Percentiles rank a stretch among this genome's conserved stretches.
Evolutionary conservation across 1,284 basidiomycete species (phyloP).

Genomic region (Puccinia polysora): DNA sequence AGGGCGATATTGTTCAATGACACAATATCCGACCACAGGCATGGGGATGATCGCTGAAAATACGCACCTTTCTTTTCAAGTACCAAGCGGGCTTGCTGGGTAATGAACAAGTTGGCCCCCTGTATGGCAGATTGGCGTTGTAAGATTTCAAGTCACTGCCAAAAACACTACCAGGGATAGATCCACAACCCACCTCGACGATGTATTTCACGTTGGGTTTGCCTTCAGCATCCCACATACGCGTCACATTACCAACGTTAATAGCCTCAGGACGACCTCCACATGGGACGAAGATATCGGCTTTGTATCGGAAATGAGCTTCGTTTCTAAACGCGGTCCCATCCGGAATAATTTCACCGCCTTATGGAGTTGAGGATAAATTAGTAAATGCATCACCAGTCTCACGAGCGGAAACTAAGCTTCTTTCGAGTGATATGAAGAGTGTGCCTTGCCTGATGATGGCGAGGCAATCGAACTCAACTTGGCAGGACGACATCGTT

Average conservation of each 20-base stretch:
- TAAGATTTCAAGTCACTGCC: too few species aligned
- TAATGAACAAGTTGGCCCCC: conserved; percentile 94
- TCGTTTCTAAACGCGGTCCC: conserved; percentile 94
- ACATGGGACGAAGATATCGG: conserved; percentile 94
- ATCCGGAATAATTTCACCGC: conserved; percentile 85
- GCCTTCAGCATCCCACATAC: conserved; percentile 83
- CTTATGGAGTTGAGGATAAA: conserved; percentile 20
- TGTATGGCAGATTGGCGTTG: conserved; percentile 72
- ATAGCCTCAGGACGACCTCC: conserved; percentile 85
- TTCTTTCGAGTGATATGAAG: too few species aligned
- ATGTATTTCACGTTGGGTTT: conserved; percentile 86
- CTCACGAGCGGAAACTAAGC: too few species aligned
- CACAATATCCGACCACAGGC: too few species aligned
- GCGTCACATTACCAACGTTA: conserved; percentile 90
- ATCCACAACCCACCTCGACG: conserved; percentile 47
- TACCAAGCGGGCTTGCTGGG: conserved; percentile 87
- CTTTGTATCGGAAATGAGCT: conserved; percentile 93
- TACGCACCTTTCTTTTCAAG: conserved; percentile 79
- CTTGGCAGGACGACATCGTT: conserved; percentile 82
- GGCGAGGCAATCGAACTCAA: conserved; percentile 7
- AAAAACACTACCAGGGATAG: background rate
- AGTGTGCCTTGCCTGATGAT: background rate
- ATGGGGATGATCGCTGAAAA: background rate
- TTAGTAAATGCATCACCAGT: background rate
- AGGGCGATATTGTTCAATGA: too few species aligned